These are phyloP conservation scores for Loxodes magnus DNA, from an alignment of 73 alveolate genomes.

Conservation along the genomic window DNA sequence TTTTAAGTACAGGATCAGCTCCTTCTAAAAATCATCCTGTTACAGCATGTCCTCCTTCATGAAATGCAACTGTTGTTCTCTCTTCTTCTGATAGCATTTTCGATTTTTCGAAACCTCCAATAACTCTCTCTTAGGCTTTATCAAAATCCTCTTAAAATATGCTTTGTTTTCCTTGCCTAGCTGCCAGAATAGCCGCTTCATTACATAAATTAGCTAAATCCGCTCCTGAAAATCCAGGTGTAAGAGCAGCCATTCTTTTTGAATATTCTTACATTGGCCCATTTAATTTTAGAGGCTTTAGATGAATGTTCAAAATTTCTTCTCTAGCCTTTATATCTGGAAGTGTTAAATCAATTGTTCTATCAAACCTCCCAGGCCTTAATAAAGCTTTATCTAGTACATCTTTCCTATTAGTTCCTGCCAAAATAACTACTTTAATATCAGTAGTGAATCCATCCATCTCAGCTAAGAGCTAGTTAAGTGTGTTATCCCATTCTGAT, in stretches of 20 bases:
- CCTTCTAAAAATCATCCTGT: conserved; percentile 69
- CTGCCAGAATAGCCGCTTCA: conserved; percentile 95
- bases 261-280: conserved; percentile 40
- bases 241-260: conserved; percentile 26
- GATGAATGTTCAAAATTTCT: conserved; percentile 76
- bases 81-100: conserved; percentile 23
- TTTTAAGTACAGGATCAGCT: conserved; percentile 64
- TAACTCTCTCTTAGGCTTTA: conserved; percentile 47
- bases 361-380: conserved; percentile 70
- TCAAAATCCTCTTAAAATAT: conserved; percentile 40
- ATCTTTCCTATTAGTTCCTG: conserved; percentile 94
- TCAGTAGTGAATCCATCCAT: conserved; percentile 96
- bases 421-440: conserved; percentile 78
- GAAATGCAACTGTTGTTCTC: conserved; percentile 43
- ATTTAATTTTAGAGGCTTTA: conserved; percentile 30
- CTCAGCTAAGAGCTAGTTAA: conserved; percentile 82
- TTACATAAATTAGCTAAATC: conserved; percentile 88
- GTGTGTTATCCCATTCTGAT: conserved; percentile 81
- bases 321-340: conserved; percentile 83
- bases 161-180: conserved; percentile 60
- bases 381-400: conserved; percentile 41
- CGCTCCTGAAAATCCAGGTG: conserved; percentile 93
- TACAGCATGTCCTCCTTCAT: conserved; percentile 68
- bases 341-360: conserved; percentile 43
- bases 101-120: conserved; percentile 50